These are phyloP conservation scores for Platanthera zijinensis DNA, from an alignment of 106 monocot species.

Conservation along the genomic window DNA sequence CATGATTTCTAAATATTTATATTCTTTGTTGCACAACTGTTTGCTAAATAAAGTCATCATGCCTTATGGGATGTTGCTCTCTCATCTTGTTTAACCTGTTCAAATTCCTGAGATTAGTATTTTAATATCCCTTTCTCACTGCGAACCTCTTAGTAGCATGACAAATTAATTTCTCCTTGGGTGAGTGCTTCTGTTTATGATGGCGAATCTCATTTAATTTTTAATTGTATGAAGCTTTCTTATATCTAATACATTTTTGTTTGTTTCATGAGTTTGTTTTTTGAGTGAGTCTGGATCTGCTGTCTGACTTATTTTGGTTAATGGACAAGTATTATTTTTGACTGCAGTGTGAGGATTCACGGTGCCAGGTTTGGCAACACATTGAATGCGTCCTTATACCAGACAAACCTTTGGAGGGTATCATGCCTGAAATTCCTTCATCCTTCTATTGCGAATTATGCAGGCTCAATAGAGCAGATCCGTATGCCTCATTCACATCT, in stretches of 20 bases:
- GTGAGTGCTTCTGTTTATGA: background rate
- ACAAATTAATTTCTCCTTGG: background rate
- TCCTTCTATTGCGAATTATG: conserved; percentile 78
- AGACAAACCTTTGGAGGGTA: conserved; percentile 49
- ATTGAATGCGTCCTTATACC: conserved; percentile 68
- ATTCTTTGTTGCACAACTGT: background rate
- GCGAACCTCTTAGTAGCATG: background rate
- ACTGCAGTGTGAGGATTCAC: conserved; percentile 61
- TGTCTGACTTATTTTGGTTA: conserved; percentile 1
- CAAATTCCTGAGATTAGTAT: background rate
- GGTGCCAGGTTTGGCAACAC: conserved; percentile 73
- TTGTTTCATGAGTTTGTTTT: background rate
- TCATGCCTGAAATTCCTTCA: conserved; percentile 37
- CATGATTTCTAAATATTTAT: background rate
- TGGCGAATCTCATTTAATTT: background rate
- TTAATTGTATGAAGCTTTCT: background rate
- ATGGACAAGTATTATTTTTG: conserved; percentile 12
- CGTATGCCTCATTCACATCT: conserved; percentile 47
- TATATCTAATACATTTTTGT: background rate
- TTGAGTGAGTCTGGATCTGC: background rate
- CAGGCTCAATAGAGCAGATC: conserved; percentile 73
- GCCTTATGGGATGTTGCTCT: background rate
- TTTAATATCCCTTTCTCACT: background rate
- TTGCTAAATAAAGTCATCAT: background rate
- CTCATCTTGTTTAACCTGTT: background rate